These are phyloP conservation scores for Ramaria rubella DNA, from an alignment of 768 basidiomycete species.

Conservation along the genomic window DNA sequence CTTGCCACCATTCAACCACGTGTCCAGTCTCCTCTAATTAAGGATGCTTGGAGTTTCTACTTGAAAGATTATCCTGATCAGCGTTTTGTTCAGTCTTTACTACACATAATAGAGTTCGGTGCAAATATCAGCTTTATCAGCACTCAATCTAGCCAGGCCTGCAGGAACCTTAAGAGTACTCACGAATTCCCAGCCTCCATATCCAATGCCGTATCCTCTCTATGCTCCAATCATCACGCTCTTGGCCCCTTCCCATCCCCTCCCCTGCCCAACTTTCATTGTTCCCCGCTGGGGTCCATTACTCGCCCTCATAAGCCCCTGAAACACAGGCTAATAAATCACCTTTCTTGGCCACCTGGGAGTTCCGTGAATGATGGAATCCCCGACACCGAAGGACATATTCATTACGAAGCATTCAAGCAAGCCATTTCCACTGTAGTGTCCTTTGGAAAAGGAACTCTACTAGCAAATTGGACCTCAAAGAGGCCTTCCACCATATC, in stretches of 20 bases:
- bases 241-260: conserved; percentile 17
- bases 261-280: conserved; percentile 17
- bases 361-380: conserved; percentile 18
- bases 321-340: too few species aligned
- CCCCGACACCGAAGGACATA: too few species aligned
- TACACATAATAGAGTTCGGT: too few species aligned
- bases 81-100: conserved; percentile 6
- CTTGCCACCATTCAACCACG: not conserved
- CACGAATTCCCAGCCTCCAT: not conserved
- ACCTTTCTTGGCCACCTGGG: conserved; percentile 18
- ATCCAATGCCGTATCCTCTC: not conserved
- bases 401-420: too few species aligned
- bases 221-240: too few species aligned
- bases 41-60: conserved; percentile 1
- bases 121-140: not conserved
- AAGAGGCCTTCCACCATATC: too few species aligned
- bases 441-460: conserved; percentile 28
- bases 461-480: too few species aligned
- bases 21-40: not conserved
- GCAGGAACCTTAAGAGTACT: too few species aligned
- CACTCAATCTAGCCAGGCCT: conserved; percentile 15
- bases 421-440: not conserved
- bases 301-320: conserved; percentile 14
- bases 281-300: conserved; percentile 17
- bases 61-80: conserved; percentile 10